Conservation (phyloP, 257 asterid genomes). For the Ophiorrhiza pumila region DNA sequence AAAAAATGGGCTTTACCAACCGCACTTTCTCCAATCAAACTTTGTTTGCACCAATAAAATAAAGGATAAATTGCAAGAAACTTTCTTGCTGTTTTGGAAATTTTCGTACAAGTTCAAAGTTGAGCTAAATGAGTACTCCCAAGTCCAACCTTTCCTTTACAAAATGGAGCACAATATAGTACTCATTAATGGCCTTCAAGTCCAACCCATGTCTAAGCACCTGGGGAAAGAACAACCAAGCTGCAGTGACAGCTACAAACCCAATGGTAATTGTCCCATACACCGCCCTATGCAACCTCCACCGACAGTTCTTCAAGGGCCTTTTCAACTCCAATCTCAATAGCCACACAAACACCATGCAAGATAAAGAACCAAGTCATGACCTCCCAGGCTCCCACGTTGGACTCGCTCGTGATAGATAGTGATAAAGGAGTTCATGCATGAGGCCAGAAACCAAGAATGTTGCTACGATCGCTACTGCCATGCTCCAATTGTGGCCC, state of each 20-base stretch:
- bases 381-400: too few species aligned
- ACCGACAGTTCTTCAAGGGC: constrained; percentile 19
- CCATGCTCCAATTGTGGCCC: constrained; percentile 29
- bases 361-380: constrained; percentile 59
- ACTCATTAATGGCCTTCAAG: constrained; percentile 40
- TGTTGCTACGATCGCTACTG: constrained; percentile 33
- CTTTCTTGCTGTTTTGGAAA: too few species aligned
- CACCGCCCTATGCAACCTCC: constrained; percentile 28
- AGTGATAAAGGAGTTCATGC: constrained; percentile 59
- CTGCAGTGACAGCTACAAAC: constrained; percentile 46
- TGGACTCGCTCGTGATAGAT: constrained; percentile 44
- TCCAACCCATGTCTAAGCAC: constrained; percentile 38
- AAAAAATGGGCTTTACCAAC: too few species aligned
- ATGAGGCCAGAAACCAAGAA: constrained; percentile 67
- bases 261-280: constrained; percentile 54
- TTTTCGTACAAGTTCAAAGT: too few species aligned
- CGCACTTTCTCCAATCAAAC: too few species aligned
- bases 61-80: too few species aligned
- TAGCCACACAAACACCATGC: constrained; percentile 47
- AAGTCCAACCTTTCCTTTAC: neutral
- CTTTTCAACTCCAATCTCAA: constrained; percentile 40
- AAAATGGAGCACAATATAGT: neutral
- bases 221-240: constrained; percentile 67
- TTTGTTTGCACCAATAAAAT: too few species aligned
- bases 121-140: too few species aligned